These are phyloP conservation scores for Plasmopara muralis DNA, from an alignment of 352 stramenopile genomes.

Conservation along the genomic window DNA sequence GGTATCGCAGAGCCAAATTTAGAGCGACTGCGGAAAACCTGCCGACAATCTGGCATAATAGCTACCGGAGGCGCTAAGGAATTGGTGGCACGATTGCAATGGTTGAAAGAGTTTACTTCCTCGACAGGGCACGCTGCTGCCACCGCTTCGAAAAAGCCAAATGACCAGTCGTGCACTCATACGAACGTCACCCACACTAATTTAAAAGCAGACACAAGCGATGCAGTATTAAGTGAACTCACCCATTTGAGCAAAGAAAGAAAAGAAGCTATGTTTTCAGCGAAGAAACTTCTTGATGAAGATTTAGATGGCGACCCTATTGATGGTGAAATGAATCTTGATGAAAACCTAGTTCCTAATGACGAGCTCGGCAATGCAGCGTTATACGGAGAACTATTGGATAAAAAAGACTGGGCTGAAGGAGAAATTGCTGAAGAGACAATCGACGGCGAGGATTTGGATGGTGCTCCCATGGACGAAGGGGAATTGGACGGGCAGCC, in stretches of 20 bases:
- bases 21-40: slow-evolving; percentile 61
- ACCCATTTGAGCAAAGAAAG: slow-evolving; percentile 1
- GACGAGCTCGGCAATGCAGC: slow-evolving; percentile 34
- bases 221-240: neutral
- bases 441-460: slow-evolving; percentile 33
- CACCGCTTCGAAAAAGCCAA: slow-evolving; percentile 3
- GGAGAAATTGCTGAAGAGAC: slow-evolving; percentile 34
- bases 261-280: neutral
- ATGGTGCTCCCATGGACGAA: slow-evolving; percentile 39
- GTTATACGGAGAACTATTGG: slow-evolving; percentile 41
- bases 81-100: slow-evolving; percentile 45
- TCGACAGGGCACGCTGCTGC: slow-evolving; percentile 17
- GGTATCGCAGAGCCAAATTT: slow-evolving; percentile 29
- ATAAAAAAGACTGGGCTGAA: slow-evolving; percentile 21
- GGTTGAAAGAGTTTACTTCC: slow-evolving; percentile 67
- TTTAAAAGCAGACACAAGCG: neutral
- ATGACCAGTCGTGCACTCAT: neutral
- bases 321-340: slow-evolving; percentile 9
- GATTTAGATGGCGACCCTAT: slow-evolving; percentile 41
- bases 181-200: neutral
- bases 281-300: slow-evolving; percentile 19
- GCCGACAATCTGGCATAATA: slow-evolving; percentile 57
- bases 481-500: slow-evolving; percentile 39
- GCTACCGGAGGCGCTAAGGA: slow-evolving; percentile 35
- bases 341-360: slow-evolving; percentile 23